These are phyloP conservation scores for Pseudogymnoascus sp. DNA, from an alignment of 2,329 filamentous ascomycete genomes.

Conservation along the genomic window DNA sequence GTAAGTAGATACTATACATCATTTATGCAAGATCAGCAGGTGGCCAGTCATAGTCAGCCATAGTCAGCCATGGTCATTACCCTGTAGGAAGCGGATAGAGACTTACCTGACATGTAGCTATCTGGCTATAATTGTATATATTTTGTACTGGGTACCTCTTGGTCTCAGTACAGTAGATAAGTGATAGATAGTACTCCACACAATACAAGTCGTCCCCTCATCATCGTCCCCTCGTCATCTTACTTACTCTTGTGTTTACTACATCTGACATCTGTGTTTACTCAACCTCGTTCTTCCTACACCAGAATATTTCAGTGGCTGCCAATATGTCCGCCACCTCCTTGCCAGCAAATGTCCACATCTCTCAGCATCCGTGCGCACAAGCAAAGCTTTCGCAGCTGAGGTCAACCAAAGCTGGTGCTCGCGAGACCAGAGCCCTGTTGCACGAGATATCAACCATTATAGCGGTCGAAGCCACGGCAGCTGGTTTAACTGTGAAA, in stretches of 20 bases:
- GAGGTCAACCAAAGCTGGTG: constrained; percentile 61
- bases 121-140: neutral
- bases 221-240: neutral
- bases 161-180: neutral
- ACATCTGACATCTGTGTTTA: neutral
- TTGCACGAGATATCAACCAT: constrained; percentile 83
- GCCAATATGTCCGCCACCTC: constrained; percentile 19
- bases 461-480: constrained; percentile 74
- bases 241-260: neutral
- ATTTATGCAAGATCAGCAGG: neutral
- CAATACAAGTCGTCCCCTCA: neutral
- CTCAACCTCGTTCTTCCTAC: neutral
- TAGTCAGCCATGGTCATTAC: neutral
- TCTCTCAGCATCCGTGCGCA: constrained; percentile 81
- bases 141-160: neutral
- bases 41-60: neutral
- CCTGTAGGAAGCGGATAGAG: neutral
- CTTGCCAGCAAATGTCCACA: constrained; percentile 58
- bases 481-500: constrained; percentile 48
- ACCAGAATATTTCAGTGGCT: neutral
- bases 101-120: neutral
- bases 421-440: constrained; percentile 71
- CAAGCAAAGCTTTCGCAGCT: constrained; percentile 84
- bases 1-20: neutral
- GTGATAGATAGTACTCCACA: neutral